Evolutionary conservation across 139 green algal genomes (phyloP), one percentile per base, ranked within the genome.

Genomic region (Asterochloris sp.): DNA sequence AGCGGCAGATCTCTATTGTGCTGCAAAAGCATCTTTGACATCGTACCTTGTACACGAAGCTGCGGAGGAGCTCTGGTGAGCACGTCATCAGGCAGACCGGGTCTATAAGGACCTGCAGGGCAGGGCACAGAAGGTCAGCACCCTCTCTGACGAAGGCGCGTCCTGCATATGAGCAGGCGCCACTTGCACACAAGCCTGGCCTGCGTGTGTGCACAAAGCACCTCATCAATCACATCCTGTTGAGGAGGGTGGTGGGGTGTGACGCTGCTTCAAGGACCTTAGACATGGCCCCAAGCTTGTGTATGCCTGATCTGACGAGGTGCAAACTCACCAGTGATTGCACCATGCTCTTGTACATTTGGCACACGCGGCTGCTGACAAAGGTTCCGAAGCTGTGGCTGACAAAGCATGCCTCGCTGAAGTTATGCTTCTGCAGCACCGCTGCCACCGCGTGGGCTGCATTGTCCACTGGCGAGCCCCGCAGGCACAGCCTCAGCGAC

Each of bases 381-480:
- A 92, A 90, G 15, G 89, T 92, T 66, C 89, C 89, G 84, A 89
- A 92, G 21, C 27, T 80, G 82, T 92, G 89, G 12, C 69, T 87
- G 21, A 90, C 79, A 24, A 91, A 69, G 29, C 75, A 87, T 16
- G 84, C 86, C n/a, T 84, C 76, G 11, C 24, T n/a, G 69, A 77
- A 84, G 54, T 83, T 85, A 0, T 83, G 81, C 27, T 38, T 23
- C 23, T 28, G 54, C 75, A 89, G 81, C 15, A 85, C 60, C 11
- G 78, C 83, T 0, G 79, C 83, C 0, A 83, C 74, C 47, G 85
- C 87, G 11, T 79, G 61, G 13, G 87, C 89, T 28, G 88, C 79
- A 10, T 85, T 77, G 73, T 92, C 89, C 28, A 90, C 80, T 0
- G 28, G 26, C 47, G 11, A 12, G 0, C 84, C 86, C 21, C 85